Base-by-base conservation (phyloP, 169 alveolate species). In the Plasmodium vinckei region DNA sequence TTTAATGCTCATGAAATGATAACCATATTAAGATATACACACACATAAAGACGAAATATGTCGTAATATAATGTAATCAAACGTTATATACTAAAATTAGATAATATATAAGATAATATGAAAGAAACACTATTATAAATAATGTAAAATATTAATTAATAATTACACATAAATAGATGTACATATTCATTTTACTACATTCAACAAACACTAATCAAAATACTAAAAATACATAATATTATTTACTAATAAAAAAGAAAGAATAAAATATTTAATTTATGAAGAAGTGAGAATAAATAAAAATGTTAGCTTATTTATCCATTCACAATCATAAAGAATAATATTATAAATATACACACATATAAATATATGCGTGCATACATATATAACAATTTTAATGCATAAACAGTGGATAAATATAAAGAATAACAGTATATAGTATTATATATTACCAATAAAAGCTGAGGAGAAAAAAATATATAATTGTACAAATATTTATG, bases 401-500 rank as follows among this genome's bases (percentile, higher is more conserved):
- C 46, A 21, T 54, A 72, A 54, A 57, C 42, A 71, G 21, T 27
- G 49, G 27, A 39, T 17, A 42, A 57, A 57, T 39, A 79, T 59
- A 79, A 42, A 79, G 53, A 79, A 68, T 15, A 23, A 72, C 56
- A 54, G 9, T 33, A 61, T 21, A 27, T 15, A 49, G 17, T 47
- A 39, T 56, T 15, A 72, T 56, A 72, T 27, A 54, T 25, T 25
- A 33, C 9, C 17, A 70, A 70, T 19, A 72, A 72, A 72, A 39
- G 49, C 25, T n/a, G 17, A 33, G 57, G 12, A 17, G 57, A 54
- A 72, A 33, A 56, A 72, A 72, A 64, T 65, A 63, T 27, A 79
- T 23, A 79, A 65, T 25, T 27, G 89, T 42, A 69, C 53, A 63
- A 77, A 77, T 46, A 65, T 53, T 64, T 79, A 65, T 79, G 82